phyloP scores from a whole-genome alignment of 352 stramenopile genomes.

The Aphanomyces euteiches region DNA sequence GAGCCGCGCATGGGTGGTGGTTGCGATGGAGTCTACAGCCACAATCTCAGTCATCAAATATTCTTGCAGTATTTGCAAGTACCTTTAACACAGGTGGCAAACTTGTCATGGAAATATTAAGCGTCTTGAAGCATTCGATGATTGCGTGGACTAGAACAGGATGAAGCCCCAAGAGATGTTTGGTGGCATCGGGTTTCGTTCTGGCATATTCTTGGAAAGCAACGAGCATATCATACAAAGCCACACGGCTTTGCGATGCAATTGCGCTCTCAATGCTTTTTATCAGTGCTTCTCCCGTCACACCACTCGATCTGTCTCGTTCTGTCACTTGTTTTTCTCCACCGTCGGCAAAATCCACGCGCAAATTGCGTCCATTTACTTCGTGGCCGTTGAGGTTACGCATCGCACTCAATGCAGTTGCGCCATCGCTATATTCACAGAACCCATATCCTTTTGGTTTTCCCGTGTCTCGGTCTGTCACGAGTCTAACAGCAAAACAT shows the following conservation, averaged over 20 bases:
- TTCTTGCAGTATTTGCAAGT: not conserved
- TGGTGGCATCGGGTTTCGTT: conserved; percentile 69
- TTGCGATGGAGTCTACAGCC: conserved; percentile 21
- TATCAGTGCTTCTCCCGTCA: conserved; percentile 58
- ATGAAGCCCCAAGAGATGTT: conserved; percentile 69
- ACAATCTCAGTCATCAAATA: not conserved
- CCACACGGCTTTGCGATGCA: conserved; percentile 56
- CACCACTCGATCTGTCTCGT: conserved; percentile 37
- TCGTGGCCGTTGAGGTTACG: conserved; percentile 83
- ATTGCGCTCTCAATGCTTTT: conserved; percentile 76
- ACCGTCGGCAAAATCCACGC: conserved; percentile 79
- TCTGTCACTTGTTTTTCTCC: conserved; percentile 39
- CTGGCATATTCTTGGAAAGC: conserved; percentile 73
- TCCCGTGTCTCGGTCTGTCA: conserved; percentile 76
- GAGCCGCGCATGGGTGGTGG: not conserved
- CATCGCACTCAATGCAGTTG: conserved; percentile 79
- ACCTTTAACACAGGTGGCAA: conserved; percentile 26
- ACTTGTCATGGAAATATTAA: conserved; percentile 75
- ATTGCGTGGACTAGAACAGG: conserved; percentile 78
- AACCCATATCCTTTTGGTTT: conserved; percentile 86
- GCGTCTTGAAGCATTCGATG: conserved; percentile 79
- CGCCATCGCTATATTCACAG: conserved; percentile 80
- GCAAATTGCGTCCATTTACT: conserved; percentile 76
- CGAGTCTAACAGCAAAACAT: conserved; percentile 43
- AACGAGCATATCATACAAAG: conserved; percentile 83